Evolutionary conservation across 345 rosid species (phyloP), one percentile per base, ranked within the genome.

Genomic region (Mallotus nudiflorus): DNA sequence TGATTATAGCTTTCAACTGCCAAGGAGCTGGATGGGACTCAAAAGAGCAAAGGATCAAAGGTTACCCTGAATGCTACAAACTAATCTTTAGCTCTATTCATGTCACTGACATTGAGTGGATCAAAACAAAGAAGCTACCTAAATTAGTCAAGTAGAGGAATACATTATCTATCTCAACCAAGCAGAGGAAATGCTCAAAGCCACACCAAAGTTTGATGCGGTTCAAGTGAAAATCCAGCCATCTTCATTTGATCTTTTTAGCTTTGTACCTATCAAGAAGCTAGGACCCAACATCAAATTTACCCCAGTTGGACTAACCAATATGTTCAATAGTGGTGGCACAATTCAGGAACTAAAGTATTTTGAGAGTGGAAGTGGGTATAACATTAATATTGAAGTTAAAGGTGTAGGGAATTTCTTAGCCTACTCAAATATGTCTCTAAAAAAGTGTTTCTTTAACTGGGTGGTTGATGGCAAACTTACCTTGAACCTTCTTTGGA

Each of bases 11-110:
- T 51, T 91, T 93, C 76, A 93, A 93, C 71, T 93, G 97, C 77
- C 97, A 93, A 88, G 97, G 98, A 74, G 91, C 90, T 20, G 97
- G 96, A 0, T 93, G 98, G 98, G 87, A 85, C 72, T 83, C 81
- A 16, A 78, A 85, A 75, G 87, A 82, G 70, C 64, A 24, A 62
- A 84, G 78, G 74, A 82, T 91, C 76, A 75, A 20, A 69, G 97
- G 96, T 12, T 67, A 72, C 81, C 68, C 91, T 4, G 88, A 85
- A 29, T 91, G 96, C 81, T 91, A 86, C 86, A 82, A 83, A 73
- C 83, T 85, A 2, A 67, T 88, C 27, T 72, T 85, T 3, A 86
- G 84, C 22, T 61, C 87, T 2, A 72, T 89, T 55, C 91, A 86
- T 59, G 83, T 85, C 61, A 66, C 79, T 0, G 90, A 93, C 79